These are phyloP conservation scores for Lepidium didymum DNA, from an alignment of 345 rosid genomes.

Conservation along the genomic window DNA sequence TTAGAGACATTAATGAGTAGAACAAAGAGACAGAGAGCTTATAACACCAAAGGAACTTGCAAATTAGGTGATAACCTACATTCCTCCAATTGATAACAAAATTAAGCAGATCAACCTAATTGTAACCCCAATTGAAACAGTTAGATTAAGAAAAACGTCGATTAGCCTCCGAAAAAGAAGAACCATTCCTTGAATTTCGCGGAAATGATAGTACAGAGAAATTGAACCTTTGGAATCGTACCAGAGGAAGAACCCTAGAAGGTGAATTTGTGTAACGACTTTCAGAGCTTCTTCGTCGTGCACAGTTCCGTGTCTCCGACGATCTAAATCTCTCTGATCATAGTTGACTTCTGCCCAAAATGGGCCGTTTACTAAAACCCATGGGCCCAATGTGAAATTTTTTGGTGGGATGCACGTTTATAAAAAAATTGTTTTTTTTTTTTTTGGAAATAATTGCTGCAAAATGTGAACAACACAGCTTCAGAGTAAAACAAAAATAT, in stretches of 20 bases:
- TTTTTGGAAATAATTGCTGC: no score
- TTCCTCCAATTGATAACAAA: not conserved
- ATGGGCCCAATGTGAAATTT: no score
- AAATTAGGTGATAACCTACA: not conserved
- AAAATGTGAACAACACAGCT: no score
- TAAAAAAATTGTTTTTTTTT: no score
- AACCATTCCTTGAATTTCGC: not conserved
- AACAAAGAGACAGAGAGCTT: not conserved
- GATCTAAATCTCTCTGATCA: not conserved
- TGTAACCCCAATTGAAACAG: not conserved
- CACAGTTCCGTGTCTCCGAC: no score
- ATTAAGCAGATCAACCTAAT: not conserved
- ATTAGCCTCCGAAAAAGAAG: not conserved
- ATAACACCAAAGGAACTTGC: not conserved
- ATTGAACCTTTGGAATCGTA: not conserved
- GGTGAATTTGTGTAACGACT: constrained; percentile 2
- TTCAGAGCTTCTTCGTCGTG: not conserved
- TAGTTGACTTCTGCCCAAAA: not conserved
- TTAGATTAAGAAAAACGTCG: not conserved
- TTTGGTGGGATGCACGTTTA: no score
- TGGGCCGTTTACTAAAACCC: not conserved
- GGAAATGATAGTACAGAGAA: not conserved
- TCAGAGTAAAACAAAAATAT: no score
- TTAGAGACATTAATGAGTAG: not conserved
- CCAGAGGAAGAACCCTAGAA: constrained; percentile 13